Percentiles rank a stretch among this genome's conserved stretches.
phyloP scores from a whole-genome alignment of 164 flowering plant species.

The Hamamelis virginiana region DNA sequence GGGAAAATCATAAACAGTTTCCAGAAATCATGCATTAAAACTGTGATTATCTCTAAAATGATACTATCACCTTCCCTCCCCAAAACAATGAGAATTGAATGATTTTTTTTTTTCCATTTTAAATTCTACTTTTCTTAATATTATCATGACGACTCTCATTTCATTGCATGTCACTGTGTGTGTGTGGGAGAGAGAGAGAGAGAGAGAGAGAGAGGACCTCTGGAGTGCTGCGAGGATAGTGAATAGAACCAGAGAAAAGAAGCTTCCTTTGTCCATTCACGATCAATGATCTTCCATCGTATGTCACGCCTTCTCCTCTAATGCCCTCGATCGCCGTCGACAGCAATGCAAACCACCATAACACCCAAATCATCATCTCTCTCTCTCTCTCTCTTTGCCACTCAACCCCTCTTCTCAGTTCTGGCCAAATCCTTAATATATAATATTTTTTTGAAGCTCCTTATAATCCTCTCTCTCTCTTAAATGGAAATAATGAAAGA shows the following conservation, averaged over 20 bases:
- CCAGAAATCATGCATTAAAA: too few relatives aligned
- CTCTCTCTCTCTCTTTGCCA: not conserved
- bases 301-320: slow-evolving; percentile 32
- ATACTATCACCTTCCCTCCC: too few relatives aligned
- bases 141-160: too few relatives aligned
- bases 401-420: not conserved
- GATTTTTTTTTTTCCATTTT: too few relatives aligned
- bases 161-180: not conserved
- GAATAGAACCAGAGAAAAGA: slow-evolving; percentile 62
- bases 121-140: too few relatives aligned
- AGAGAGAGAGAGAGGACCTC: slow-evolving; percentile 29
- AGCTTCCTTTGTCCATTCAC: slow-evolving; percentile 39
- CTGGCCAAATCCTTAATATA: not conserved
- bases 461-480: too few relatives aligned
- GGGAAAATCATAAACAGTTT: too few relatives aligned
- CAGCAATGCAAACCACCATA: not conserved
- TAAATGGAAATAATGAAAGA: too few relatives aligned
- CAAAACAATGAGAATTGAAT: too few relatives aligned
- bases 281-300: slow-evolving; percentile 51
- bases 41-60: too few relatives aligned
- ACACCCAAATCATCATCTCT: slow-evolving; percentile 9
- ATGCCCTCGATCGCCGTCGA: slow-evolving; percentile 1
- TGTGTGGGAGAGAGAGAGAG: not conserved
- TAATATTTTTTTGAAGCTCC: not conserved
- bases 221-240: slow-evolving; percentile 65